phyloP scores from a whole-genome alignment of 805 yeast species.

The Ascoidea asiatica region DNA sequence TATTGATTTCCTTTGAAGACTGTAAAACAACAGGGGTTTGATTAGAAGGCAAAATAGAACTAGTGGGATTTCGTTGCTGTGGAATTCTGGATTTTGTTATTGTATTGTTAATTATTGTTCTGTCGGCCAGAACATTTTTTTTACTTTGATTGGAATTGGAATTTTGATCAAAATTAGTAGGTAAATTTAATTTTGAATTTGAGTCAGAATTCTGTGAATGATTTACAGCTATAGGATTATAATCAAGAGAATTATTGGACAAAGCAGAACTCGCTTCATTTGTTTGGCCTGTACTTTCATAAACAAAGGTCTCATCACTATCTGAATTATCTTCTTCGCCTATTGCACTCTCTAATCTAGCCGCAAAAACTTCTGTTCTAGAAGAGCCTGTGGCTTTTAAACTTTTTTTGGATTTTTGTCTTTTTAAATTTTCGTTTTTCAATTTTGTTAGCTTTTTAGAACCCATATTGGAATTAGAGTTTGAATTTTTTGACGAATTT shows the following conservation, averaged over 20 bases:
- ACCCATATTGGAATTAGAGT: too few relatives aligned
- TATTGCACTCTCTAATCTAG: slow-evolving; percentile 86
- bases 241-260: slow-evolving; percentile 9
- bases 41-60: slow-evolving; percentile 11
- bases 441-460: neutral
- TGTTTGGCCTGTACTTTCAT: slow-evolving; percentile 35
- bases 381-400: slow-evolving; percentile 41
- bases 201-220: neutral
- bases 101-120: slow-evolving; percentile 2
- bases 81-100: slow-evolving; percentile 2
- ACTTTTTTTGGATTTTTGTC: slow-evolving; percentile 4
- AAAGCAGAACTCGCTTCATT: slow-evolving; percentile 5
- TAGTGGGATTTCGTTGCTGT: slow-evolving; percentile 5
- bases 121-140: neutral
- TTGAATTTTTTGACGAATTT: too few relatives aligned
- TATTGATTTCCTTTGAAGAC: neutral
- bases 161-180: neutral
- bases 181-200: neutral
- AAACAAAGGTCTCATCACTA: slow-evolving; percentile 93
- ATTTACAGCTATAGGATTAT: neutral
- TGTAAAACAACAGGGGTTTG: slow-evolving; percentile 6
- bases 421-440: slow-evolving; percentile 1
- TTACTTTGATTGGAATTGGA: slow-evolving; percentile 2
- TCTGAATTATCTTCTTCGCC: slow-evolving; percentile 81
- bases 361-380: slow-evolving; percentile 89